Conservation (phyloP, 805 yeast genomes). For the Candida qinlingensis region DNA sequence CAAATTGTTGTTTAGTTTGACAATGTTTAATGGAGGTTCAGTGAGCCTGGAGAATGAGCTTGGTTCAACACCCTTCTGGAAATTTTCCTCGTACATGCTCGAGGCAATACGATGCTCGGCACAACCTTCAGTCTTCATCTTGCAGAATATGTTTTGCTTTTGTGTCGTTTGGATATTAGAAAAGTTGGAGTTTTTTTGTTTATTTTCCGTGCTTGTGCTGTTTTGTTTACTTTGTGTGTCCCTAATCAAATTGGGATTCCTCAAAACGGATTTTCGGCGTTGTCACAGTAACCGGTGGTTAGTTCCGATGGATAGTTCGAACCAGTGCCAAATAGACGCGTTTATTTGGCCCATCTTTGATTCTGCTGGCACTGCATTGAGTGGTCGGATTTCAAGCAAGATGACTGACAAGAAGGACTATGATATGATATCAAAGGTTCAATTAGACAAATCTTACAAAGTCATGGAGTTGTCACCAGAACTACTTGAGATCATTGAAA, state of each 20-base stretch:
- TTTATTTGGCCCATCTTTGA: not conserved
- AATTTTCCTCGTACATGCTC: conserved; percentile 21
- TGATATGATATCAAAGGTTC: conserved; percentile 3
- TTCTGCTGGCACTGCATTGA: not conserved
- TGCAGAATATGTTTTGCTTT: too few relatives aligned
- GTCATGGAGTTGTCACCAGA: conserved; percentile 51
- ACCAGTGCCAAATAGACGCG: not conserved
- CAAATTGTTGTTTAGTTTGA: conserved; percentile 19
- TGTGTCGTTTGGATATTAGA: not conserved
- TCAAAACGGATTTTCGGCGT: not conserved
- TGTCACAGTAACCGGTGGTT: too few relatives aligned
- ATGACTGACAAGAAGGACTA: conserved; percentile 1
- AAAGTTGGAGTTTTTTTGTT: not conserved
- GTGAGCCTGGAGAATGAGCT: not conserved
- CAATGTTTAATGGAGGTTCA: conserved; percentile 21
- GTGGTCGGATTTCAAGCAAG: not conserved
- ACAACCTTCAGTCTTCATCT: not conserved
- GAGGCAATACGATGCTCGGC: conserved; percentile 19
- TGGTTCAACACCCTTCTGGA: conserved; percentile 8
- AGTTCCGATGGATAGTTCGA: too few relatives aligned
- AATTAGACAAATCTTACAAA: conserved; percentile 34
- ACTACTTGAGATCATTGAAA: conserved; percentile 33
- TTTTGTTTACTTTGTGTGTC: conserved; percentile 5
- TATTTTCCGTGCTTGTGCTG: not conserved
- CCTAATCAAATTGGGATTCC: not conserved